A percentile compares a stretch with the other conserved stretches of the same genome.
These are phyloP conservation scores for Serendipita sp. DNA, from an alignment of 1,284 basidiomycete species.

Conservation along the genomic window DNA sequence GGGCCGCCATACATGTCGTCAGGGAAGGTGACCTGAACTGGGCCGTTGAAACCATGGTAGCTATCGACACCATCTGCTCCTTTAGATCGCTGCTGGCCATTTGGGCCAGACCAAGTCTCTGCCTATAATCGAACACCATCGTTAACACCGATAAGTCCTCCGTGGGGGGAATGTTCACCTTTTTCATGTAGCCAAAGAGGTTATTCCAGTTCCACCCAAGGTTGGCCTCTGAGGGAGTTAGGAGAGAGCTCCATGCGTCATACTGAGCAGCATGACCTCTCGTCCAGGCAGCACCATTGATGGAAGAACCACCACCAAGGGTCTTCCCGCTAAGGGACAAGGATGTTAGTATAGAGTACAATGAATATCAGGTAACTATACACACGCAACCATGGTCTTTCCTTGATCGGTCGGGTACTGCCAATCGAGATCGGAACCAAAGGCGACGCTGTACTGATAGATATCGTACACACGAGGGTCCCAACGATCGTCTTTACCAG, in stretches of 20 bases:
- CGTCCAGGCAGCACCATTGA: conserved; percentile 47
- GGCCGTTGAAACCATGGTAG: conserved; percentile 39
- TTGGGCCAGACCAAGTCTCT: conserved; percentile 41
- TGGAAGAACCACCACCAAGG: conserved; percentile 43
- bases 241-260: conserved; percentile 37
- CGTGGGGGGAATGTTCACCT: conserved; percentile 19
- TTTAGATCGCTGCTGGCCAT: conserved; percentile 31
- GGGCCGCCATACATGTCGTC: conserved; percentile 42
- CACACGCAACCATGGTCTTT: conserved; percentile 32
- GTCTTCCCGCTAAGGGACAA: conserved; percentile 32
- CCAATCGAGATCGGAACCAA: conserved; percentile 35
- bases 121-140: conserved; percentile 18
- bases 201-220: conserved; percentile 46
- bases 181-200: conserved; percentile 37
- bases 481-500: conserved; percentile 34
- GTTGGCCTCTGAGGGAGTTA: conserved; percentile 32
- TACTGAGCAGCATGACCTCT: conserved; percentile 43
- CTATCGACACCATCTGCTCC: conserved; percentile 26
- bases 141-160: not conserved
- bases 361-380: not conserved
- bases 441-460: conserved; percentile 33
- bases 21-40: conserved; percentile 36
- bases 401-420: conserved; percentile 33
- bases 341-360: not conserved
- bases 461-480: conserved; percentile 35